These are phyloP conservation scores for Fusarium sp. DNA, from an alignment of 2,329 filamentous ascomycete genomes.

Conservation along the genomic window DNA sequence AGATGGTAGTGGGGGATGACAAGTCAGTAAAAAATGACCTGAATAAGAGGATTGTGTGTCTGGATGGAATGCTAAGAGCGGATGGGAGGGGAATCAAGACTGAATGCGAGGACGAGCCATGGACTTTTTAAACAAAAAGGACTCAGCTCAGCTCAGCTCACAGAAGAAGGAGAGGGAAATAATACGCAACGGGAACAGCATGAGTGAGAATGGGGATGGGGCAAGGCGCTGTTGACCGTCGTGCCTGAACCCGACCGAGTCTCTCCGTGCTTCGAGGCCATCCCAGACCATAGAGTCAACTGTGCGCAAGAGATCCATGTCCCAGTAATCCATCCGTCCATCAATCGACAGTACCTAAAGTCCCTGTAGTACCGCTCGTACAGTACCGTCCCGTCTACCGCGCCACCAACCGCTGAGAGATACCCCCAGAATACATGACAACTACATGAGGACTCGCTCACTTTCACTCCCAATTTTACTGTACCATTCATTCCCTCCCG, in stretches of 20 bases:
- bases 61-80: background rate
- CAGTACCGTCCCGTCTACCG: slow-evolving; percentile 1
- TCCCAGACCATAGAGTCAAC: background rate
- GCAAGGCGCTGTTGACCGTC: background rate
- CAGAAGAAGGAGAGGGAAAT: background rate
- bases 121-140: slow-evolving; percentile 35
- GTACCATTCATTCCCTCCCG: background rate
- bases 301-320: background rate
- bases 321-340: background rate
- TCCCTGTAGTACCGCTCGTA: slow-evolving; percentile 24
- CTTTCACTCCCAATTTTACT: background rate
- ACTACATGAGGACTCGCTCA: slow-evolving; percentile 13
- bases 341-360: background rate
- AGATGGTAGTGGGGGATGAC: slow-evolving; percentile 20
- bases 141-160: background rate
- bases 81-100: background rate
- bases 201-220: slow-evolving; percentile 24
- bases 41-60: background rate
- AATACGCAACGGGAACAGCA: slow-evolving; percentile 13
- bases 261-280: slow-evolving; percentile 2
- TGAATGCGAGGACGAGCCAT: slow-evolving; percentile 18
- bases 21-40: background rate
- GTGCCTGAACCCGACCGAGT: background rate
- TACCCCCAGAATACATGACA: slow-evolving; percentile 22
- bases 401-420: background rate